A percentile compares a stretch with the other conserved stretches of the same genome.
These are phyloP conservation scores for Fusarium stilboides DNA, from an alignment of 2,329 filamentous ascomycete species.

Conservation along the genomic window DNA sequence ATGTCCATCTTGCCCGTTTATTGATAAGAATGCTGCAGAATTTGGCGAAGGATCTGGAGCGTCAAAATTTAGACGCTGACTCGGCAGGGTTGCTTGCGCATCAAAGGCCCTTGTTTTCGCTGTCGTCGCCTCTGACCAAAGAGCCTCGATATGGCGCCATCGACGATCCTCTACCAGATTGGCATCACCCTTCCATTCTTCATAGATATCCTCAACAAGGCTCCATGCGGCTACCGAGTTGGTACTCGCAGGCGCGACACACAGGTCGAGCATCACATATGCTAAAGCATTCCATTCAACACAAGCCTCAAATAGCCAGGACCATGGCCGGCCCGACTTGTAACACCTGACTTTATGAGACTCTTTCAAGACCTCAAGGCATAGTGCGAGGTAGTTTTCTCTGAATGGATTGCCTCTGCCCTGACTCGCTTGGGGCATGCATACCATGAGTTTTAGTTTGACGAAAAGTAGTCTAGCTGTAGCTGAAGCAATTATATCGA, in stretches of 20 bases:
- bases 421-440: neutral
- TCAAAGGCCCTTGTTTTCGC: no score
- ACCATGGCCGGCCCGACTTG: neutral
- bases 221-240: neutral
- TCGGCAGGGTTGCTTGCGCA: no score
- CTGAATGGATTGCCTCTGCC: neutral
- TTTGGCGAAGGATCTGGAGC: no score
- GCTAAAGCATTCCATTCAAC: neutral
- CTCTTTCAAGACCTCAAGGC: neutral
- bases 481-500: neutral
- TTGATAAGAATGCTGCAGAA: no score
- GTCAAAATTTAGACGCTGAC: no score
- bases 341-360: neutral
- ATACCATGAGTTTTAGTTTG: slow-evolving; percentile 1
- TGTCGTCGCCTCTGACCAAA: neutral
- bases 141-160: neutral
- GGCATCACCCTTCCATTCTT: neutral
- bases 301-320: neutral
- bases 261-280: neutral
- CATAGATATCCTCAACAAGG: neutral
- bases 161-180: neutral
- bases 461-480: neutral
- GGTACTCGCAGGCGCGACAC: neutral
- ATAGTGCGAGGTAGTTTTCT: neutral
- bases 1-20: no score